Evolutionary conservation across 805 yeast genomes (phyloP).

Genomic region (Wickerhamomyces xylosicus): DNA sequence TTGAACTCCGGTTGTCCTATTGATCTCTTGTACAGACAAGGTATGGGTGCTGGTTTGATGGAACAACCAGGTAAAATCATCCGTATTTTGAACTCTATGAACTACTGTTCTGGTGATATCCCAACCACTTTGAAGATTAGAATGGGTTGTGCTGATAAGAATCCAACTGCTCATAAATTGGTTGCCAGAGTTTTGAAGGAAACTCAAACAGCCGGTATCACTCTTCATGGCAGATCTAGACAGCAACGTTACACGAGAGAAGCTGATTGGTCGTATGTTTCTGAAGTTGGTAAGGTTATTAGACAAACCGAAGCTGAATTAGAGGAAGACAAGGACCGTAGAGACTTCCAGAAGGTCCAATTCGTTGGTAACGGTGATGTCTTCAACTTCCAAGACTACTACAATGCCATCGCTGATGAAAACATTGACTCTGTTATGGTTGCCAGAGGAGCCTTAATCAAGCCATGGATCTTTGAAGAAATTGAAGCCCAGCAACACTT

Average conservation of each 20-base stretch:
- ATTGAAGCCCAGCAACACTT: slow-evolving; percentile 79
- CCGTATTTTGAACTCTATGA: slow-evolving; percentile 81
- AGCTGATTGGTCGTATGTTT: slow-evolving; percentile 90
- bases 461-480: slow-evolving; percentile 99
- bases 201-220: slow-evolving; percentile 80
- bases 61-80: slow-evolving; percentile 79
- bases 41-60: slow-evolving; percentile 90
- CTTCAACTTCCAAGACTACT: slow-evolving; percentile 82
- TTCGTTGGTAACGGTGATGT: slow-evolving; percentile 95
- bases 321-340: slow-evolving; percentile 50
- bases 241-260: slow-evolving; percentile 88
- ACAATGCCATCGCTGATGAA: slow-evolving; percentile 49
- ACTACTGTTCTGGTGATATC: slow-evolving; percentile 75
- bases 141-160: slow-evolving; percentile 78
- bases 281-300: slow-evolving; percentile 60
- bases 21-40: slow-evolving; percentile 85
- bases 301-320: slow-evolving; percentile 42
- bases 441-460: slow-evolving; percentile 94
- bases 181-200: slow-evolving; percentile 65
- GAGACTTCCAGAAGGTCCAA: slow-evolving; percentile 56
- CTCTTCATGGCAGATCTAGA: slow-evolving; percentile 92
- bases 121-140: slow-evolving; percentile 90
- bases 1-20: slow-evolving; percentile 97
- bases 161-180: slow-evolving; percentile 78
- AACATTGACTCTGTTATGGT: slow-evolving; percentile 93